Conservation (phyloP, 768 basidiomycete genomes). For the Cyclocybe cylindracea region DNA sequence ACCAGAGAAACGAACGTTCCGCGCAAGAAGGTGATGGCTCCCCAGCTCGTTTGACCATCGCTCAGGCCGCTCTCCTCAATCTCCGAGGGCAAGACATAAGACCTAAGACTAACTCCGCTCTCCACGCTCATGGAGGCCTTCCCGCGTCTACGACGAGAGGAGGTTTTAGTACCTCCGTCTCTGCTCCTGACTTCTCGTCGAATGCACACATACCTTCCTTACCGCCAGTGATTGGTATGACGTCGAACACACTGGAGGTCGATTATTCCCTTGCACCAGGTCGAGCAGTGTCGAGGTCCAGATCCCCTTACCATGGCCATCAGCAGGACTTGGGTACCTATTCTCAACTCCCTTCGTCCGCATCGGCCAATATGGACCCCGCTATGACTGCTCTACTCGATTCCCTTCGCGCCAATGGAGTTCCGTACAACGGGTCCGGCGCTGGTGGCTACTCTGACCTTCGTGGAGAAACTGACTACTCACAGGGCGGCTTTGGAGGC, state of each 20-base stretch:
- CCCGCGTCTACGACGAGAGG: constrained; percentile 10
- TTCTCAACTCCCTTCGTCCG: constrained; percentile 14
- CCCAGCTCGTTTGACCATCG: constrained; percentile 70
- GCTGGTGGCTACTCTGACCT: constrained; percentile 3
- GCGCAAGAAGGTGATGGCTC: constrained; percentile 63
- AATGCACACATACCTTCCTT: constrained; percentile 21
- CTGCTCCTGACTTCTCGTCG: constrained; percentile 24
- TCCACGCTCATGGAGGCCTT: constrained; percentile 17
- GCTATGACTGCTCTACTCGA: constrained; percentile 40
- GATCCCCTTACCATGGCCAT: constrained; percentile 17
- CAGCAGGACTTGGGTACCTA: constrained; percentile 7
- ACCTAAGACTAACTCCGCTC: constrained; percentile 17
- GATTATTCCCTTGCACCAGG: constrained; percentile 41
- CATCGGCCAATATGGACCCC: constrained; percentile 28
- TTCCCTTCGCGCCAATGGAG: constrained; percentile 27
- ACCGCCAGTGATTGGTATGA: constrained; percentile 8
- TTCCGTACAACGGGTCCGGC: constrained; percentile 17
- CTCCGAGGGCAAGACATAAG: constrained; percentile 65
- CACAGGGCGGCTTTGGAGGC: not conserved
- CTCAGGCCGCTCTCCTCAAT: constrained; percentile 76
- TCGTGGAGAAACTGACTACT: constrained; percentile 9
- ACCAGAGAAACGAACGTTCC: constrained; percentile 62
- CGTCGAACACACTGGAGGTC: constrained; percentile 25
- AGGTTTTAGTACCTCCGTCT: constrained; percentile 17
- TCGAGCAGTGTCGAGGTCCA: constrained; percentile 13